Base-by-base conservation (phyloP, 169 alveolate genomes). In the Plasmodium gonderi region DNA sequence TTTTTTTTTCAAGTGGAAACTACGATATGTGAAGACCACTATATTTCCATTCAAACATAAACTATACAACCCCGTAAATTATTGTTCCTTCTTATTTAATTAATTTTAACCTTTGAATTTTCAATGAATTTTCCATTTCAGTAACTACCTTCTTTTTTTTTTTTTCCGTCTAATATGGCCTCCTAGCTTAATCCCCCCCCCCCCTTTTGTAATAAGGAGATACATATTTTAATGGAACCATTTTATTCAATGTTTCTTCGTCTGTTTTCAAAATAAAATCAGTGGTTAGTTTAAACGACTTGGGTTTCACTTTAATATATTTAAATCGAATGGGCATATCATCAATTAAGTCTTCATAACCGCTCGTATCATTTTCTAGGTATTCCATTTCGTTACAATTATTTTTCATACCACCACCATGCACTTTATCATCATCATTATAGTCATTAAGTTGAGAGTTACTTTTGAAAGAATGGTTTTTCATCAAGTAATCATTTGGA, bases 241-340 rank as follows among this genome's bases (percentile, higher is more conserved):
- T 92, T 51, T 91, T 64, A 65, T 95, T 91, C 79, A 95, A 77
- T 82, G 85, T 96, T 69, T 85, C 74, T 75, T 95, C 97, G 29
- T 90, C 94, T 29, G 94, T 69, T 74, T 94, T 91, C 75, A 92
- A 91, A 60, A 92, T 95, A 60, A 80, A 91, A 31, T 92, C 93
- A 8, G 94, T 91, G 20, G 93, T 67, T 51, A 95, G 45, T 64
- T 94, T 95, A 79, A 93, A 94, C 40, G 72, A 64, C 45, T 54
- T 51, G 0, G 97, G 96, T 79, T 94, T 93, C 36, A 95, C 97
- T 64, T 91, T 91, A 29, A 96, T 44, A 54, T 95, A 95, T 90
- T 95, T 95, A 87, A 87, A 95, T 79, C 96, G 80, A 23, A 95
- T 96, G 54, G 95, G 95, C 96, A 95, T 89, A 83, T 95, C 97